Conservation (phyloP, 23 red algal species). For the Chondrus crispus region DNA sequence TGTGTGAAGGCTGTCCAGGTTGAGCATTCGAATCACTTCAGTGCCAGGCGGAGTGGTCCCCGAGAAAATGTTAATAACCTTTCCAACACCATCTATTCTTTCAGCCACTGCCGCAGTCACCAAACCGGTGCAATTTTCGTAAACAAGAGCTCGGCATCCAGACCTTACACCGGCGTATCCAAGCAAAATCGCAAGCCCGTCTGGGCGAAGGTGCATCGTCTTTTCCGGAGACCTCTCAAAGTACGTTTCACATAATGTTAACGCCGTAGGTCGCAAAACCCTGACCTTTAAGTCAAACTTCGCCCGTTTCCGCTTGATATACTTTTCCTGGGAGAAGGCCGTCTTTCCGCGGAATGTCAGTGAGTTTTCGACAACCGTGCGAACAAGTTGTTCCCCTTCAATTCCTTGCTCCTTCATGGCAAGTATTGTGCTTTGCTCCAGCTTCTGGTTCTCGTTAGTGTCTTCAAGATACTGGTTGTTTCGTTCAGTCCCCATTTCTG, state of each 20-base stretch:
- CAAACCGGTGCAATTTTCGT: constrained; percentile 63
- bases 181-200: constrained; percentile 51
- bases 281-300: constrained; percentile 64
- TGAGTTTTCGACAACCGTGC: constrained; percentile 33
- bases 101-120: constrained; percentile 48
- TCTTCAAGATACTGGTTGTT: constrained; percentile 57
- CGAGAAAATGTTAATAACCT: constrained; percentile 42
- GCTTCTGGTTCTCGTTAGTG: constrained; percentile 44
- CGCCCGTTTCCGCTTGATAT: constrained; percentile 46
- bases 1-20: background rate
- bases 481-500: constrained; percentile 21
- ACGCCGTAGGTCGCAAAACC: constrained; percentile 42
- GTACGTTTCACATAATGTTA: constrained; percentile 52
- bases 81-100: constrained; percentile 42
- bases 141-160: constrained; percentile 29
- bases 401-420: constrained; percentile 35
- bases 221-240: constrained; percentile 49
- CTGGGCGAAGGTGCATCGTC: constrained; percentile 47
- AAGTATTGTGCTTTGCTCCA: constrained; percentile 19
- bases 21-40: constrained; percentile 55
- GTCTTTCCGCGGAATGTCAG: constrained; percentile 53
- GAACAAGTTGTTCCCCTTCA: constrained; percentile 52
- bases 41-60: constrained; percentile 43
- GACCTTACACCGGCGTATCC: constrained; percentile 56
- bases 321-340: constrained; percentile 58